phyloP scores from a whole-genome alignment of 2,329 filamentous ascomycete genomes.

The Monosporascus sp. region DNA sequence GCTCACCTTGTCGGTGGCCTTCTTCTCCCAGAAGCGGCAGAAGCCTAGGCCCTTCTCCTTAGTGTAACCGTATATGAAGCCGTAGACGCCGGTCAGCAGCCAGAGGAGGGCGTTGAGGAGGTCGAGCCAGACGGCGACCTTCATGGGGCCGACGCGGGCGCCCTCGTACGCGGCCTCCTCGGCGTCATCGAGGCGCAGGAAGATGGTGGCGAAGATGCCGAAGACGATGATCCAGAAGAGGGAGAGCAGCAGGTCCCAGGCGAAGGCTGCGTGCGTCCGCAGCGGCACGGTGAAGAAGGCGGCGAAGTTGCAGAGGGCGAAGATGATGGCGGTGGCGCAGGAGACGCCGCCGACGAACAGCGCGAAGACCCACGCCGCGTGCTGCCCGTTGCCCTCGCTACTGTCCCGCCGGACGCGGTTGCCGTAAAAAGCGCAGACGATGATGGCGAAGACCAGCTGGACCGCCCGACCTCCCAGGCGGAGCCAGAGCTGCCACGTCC shows the following conservation, averaged over 20 bases:
- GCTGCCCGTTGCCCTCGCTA: conserved; percentile 33
- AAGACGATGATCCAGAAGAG: conserved; percentile 61
- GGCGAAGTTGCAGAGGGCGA: conserved; percentile 26
- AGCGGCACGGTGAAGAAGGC: no score
- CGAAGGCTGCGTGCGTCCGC: conserved; percentile 37
- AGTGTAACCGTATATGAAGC: conserved; percentile 32
- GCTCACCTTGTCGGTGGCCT: conserved; percentile 21
- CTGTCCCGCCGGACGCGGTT: conserved; percentile 49
- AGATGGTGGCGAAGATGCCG: conserved; percentile 68
- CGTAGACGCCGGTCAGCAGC: conserved; percentile 44
- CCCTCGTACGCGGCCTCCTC: conserved; percentile 23
- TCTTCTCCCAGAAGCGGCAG: conserved; percentile 35
- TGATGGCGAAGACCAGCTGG: conserved; percentile 66
- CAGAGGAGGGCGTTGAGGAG: conserved; percentile 64
- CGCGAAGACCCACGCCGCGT: conserved; percentile 60
- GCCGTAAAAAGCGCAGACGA: conserved; percentile 66
- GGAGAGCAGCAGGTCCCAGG: conserved; percentile 40
- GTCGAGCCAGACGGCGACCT: conserved; percentile 68
- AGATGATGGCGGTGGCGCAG: conserved; percentile 44
- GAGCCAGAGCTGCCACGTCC: conserved; percentile 26
- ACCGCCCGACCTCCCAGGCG: conserved; percentile 56
- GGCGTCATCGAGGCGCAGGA: conserved; percentile 53
- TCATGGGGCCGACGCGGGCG: conserved; percentile 49
- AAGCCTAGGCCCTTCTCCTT: conserved; percentile 15
- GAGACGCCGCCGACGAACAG: conserved; percentile 52